These are phyloP conservation scores for Kodamaea neixiangensis DNA, from an alignment of 805 yeast genomes.

Conservation along the genomic window DNA sequence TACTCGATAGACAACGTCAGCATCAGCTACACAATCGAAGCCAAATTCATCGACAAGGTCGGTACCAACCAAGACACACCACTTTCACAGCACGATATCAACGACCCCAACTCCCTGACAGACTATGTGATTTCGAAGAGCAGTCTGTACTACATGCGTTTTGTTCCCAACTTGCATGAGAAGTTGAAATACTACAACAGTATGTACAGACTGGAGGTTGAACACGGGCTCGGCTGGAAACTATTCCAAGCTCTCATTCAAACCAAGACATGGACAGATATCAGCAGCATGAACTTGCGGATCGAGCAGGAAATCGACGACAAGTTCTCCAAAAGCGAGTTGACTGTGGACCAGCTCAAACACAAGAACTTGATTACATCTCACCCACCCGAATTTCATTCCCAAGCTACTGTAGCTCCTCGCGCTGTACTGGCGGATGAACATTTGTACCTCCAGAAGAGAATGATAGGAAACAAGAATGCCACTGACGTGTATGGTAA, in stretches of 20 bases:
- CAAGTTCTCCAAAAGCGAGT: slow-evolving; percentile 26
- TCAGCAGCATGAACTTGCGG: slow-evolving; percentile 28
- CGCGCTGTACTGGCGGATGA: background rate
- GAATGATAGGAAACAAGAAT: slow-evolving; percentile 30
- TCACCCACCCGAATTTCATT: background rate
- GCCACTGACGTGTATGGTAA: slow-evolving; percentile 31
- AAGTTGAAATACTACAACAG: slow-evolving; percentile 28
- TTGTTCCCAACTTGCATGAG: slow-evolving; percentile 38
- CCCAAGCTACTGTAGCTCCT: background rate
- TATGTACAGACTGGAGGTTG: slow-evolving; percentile 27
- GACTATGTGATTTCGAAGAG: slow-evolving; percentile 39
- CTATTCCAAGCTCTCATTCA: slow-evolving; percentile 27
- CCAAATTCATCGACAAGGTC: slow-evolving; percentile 52
- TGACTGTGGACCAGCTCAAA: slow-evolving; percentile 31
- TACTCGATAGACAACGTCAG: slow-evolving; percentile 45
- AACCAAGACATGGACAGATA: slow-evolving; percentile 34
- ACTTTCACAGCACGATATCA: slow-evolving; percentile 37
- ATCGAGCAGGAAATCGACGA: slow-evolving; percentile 41
- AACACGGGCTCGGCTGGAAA: slow-evolving; percentile 40
- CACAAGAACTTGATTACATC: slow-evolving; percentile 28
- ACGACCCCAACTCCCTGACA: slow-evolving; percentile 33
- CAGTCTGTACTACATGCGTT: slow-evolving; percentile 39
- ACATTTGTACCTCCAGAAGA: slow-evolving; percentile 16
- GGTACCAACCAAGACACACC: slow-evolving; percentile 31
- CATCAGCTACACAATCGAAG: slow-evolving; percentile 53